These are phyloP conservation scores for Podila clonocystis DNA, from an alignment of 192 early-diverging fungal genomes.

Conservation along the genomic window DNA sequence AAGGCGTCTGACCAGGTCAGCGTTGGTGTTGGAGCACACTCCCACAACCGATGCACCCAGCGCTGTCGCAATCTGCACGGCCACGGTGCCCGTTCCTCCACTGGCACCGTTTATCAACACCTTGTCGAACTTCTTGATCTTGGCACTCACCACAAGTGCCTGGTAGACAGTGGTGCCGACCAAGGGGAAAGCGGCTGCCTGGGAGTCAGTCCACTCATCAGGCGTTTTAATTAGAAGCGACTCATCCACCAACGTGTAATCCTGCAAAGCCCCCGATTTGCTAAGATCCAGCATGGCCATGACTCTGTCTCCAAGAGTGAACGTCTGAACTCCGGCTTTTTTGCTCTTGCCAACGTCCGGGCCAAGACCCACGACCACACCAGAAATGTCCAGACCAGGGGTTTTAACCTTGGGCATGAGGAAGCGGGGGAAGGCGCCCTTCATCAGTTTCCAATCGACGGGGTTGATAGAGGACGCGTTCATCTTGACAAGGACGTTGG, in stretches of 20 bases:
- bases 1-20: conserved; percentile 45
- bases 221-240: conserved; percentile 18
- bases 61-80: conserved; percentile 60
- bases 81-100: conserved; percentile 53
- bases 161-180: conserved; percentile 35
- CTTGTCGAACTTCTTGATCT: conserved; percentile 42
- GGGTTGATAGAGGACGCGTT: conserved; percentile 49
- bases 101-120: conserved; percentile 62
- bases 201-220: conserved; percentile 8
- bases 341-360: conserved; percentile 17
- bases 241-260: conserved; percentile 24
- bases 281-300: conserved; percentile 28
- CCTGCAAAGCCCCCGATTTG: conserved; percentile 20
- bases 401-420: conserved; percentile 29
- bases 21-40: conserved; percentile 58
- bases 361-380: conserved; percentile 36
- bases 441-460: conserved; percentile 53
- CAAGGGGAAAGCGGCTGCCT: conserved; percentile 40
- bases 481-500: conserved; percentile 45
- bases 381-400: conserved; percentile 32
- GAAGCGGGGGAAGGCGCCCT: conserved; percentile 7
- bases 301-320: conserved; percentile 47
- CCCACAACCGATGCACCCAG: conserved; percentile 61
- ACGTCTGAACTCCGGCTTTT: not conserved
- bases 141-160: conserved; percentile 14